Evolutionary conservation across 2,329 filamentous ascomycete genomes (phyloP).

Genomic region (Xenoacremonium recifei): DNA sequence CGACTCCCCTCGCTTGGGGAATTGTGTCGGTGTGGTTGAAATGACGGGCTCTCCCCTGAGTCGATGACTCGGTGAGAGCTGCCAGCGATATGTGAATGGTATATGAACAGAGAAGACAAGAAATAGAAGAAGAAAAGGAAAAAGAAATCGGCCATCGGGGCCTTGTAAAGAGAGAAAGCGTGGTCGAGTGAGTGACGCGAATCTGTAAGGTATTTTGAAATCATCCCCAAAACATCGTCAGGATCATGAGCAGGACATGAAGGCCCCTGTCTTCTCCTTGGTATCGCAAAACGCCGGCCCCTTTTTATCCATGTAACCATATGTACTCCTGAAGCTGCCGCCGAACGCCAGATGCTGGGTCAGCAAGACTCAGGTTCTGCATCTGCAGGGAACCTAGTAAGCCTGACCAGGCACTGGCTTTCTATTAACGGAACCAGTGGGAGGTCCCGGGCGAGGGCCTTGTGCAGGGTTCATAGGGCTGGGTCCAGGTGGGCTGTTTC

Average conservation of each 20-base stretch:
- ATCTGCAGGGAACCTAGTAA: constrained; percentile 40
- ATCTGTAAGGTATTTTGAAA: constrained; percentile 16
- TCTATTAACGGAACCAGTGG: constrained; percentile 45
- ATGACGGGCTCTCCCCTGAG: constrained; percentile 6
- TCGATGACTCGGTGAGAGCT: constrained; percentile 15
- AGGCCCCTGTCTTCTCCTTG: constrained; percentile 19
- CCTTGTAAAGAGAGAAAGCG: constrained; percentile 15
- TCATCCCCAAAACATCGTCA: constrained; percentile 23
- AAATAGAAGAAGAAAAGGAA: constrained; percentile 10
- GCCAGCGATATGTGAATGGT: constrained; percentile 20
- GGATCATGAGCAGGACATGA: constrained; percentile 22
- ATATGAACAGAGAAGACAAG: constrained; percentile 23
- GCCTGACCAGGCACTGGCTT: constrained; percentile 59
- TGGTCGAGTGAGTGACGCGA: constrained; percentile 23
- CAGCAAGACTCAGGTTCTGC: constrained; percentile 8
- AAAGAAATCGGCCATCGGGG: constrained; percentile 11
- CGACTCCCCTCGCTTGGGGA: constrained; percentile 11
- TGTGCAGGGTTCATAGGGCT: constrained; percentile 46
- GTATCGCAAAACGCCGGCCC: constrained; percentile 30
- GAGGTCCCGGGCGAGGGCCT: constrained; percentile 30
- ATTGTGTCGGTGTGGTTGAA: neutral
- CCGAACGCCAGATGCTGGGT: constrained; percentile 13
- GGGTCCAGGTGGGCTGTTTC: constrained; percentile 43
- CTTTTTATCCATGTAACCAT: constrained; percentile 23
- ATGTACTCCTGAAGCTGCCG: constrained; percentile 14